Base-by-base conservation (phyloP, 2,329 filamentous ascomycete genomes). In the Bipolaris bicolor region DNA sequence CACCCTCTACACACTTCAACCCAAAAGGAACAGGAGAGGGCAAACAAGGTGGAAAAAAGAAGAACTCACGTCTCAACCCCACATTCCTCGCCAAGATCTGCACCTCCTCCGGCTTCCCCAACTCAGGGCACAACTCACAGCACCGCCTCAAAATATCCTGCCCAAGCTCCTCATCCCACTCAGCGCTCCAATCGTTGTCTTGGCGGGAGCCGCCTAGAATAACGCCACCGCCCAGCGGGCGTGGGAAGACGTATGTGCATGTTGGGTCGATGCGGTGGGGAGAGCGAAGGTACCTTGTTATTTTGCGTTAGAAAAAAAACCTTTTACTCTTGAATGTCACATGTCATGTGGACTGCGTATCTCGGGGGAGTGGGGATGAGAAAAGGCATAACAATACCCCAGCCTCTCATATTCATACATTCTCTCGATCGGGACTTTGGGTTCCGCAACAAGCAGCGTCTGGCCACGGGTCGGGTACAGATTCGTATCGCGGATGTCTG, bases 121-220 rank as follows among this genome's bases (percentile, higher is more conserved):
- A 78, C 61, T 84, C 81, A 0, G 91, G 91, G 68, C 86, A 85
- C 45, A 87, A 74, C 33, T 84, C 83, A n/a, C 90, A 82, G 31
- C 85, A 84, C 18, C 91, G 84, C 77, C 87, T 86, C 89, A 96
- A 93, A 72, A 97, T 96, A n/a, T 92, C 84, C 49, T 84, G 77
- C 0, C 92, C 91, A 5, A 92, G 81, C 69, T 90, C 89, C 0
- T 88, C 87, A 67, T 97, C 92, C 5, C 89, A 87, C 62, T 89
- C 84, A 29, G 86, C 84, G 65, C 93, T 90, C 92, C 91, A 97
- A 69, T 89, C 89, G 41, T 88, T 84, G 65, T 89, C 86, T 73
- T 92, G 87, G 66, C 95, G 90, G 43, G 88, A 93, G 1, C 93
- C 93, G 22, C 93, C 93, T 1, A 97, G 80, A 37, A 97, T 83